phyloP scores from a whole-genome alignment of 2,329 filamentous ascomycete genomes.

The Clarireedia homoeocarpa region DNA sequence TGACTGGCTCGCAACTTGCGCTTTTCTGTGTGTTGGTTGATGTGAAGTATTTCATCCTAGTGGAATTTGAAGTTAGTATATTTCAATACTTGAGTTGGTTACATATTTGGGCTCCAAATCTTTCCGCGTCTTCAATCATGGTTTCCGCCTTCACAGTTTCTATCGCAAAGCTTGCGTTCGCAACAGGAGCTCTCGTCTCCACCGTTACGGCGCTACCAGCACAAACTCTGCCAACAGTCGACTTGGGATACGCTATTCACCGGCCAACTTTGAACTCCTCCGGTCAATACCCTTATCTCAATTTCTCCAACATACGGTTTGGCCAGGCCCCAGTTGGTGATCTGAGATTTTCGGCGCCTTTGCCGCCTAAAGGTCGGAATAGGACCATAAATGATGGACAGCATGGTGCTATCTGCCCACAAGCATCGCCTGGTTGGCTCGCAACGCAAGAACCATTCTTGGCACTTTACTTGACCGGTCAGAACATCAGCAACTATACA shows the following conservation, averaged over 20 bases:
- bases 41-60: too few relatives aligned
- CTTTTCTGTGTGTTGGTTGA: too few relatives aligned
- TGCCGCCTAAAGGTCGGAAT: constrained; percentile 24
- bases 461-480: background rate
- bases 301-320: constrained; percentile 36
- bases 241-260: constrained; percentile 26
- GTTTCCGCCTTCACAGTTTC: background rate
- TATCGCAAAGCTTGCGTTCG: background rate
- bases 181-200: background rate
- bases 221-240: constrained; percentile 17
- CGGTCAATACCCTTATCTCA: constrained; percentile 26
- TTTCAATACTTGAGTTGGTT: too few relatives aligned
- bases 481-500: background rate
- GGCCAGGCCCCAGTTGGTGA: constrained; percentile 35
- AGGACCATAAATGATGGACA: constrained; percentile 20
- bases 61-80: too few relatives aligned
- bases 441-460: background rate
- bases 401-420: constrained; percentile 13
- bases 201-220: too few relatives aligned
- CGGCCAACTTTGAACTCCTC: constrained; percentile 24
- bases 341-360: constrained; percentile 36
- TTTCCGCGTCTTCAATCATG: background rate
- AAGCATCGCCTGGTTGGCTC: constrained; percentile 1
- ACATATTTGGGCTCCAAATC: too few relatives aligned
- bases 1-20: too few relatives aligned